These are phyloP conservation scores for Termitomyces eurrhizus DNA, from an alignment of 768 basidiomycete genomes.

Conservation along the genomic window DNA sequence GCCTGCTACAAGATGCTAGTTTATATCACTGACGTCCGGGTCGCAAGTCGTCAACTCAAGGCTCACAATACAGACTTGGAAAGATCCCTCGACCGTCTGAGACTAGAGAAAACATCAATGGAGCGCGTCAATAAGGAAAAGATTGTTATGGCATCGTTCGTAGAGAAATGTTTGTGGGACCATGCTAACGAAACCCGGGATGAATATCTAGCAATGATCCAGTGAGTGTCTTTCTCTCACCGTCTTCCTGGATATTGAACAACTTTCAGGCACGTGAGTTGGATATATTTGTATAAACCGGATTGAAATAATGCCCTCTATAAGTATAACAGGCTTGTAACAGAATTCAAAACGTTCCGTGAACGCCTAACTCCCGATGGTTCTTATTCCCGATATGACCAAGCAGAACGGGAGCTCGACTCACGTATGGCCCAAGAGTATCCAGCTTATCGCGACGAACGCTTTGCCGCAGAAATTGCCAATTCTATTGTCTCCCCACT, in stretches of 20 bases:
- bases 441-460: slow-evolving; percentile 28
- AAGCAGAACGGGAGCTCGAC: slow-evolving; percentile 5
- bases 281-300: neutral
- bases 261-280: slow-evolving; percentile 29
- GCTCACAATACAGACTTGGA: slow-evolving; percentile 29
- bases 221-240: slow-evolving; percentile 27
- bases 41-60: slow-evolving; percentile 32
- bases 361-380: neutral
- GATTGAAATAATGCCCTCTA: slow-evolving; percentile 3
- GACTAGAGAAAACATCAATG: slow-evolving; percentile 31
- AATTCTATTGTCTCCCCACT: slow-evolving; percentile 39
- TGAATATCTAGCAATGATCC: slow-evolving; percentile 35
- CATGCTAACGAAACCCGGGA: slow-evolving; percentile 44
- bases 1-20: slow-evolving; percentile 45
- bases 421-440: slow-evolving; percentile 13
- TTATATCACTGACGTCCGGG: slow-evolving; percentile 41
- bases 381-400: neutral
- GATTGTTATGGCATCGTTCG: slow-evolving; percentile 44
- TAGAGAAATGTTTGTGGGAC: slow-evolving; percentile 51
- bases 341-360: slow-evolving; percentile 26
- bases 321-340: slow-evolving; percentile 31
- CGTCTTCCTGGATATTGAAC: slow-evolving; percentile 2
- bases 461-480: slow-evolving; percentile 28
- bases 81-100: slow-evolving; percentile 27
- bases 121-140: slow-evolving; percentile 38